These are phyloP conservation scores for Fusarium aywerte DNA, from an alignment of 2,329 filamentous ascomycete species.

Conservation along the genomic window DNA sequence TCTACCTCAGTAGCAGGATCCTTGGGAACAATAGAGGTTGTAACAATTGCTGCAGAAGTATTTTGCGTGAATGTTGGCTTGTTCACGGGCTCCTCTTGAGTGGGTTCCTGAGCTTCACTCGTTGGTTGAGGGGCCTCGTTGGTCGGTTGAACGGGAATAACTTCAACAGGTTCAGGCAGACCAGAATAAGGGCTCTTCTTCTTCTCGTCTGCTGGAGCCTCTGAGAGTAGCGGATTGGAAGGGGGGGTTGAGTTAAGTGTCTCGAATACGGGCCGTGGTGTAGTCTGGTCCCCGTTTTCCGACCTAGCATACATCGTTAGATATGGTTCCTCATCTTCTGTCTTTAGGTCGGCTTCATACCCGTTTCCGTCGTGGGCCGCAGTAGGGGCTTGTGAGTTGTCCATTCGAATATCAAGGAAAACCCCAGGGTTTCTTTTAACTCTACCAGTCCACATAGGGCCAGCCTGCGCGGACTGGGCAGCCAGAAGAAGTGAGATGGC, in stretches of 20 bases:
- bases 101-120: conserved; percentile 16
- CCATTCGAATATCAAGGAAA: conserved; percentile 28
- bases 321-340: neutral
- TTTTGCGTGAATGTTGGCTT: conserved; percentile 31
- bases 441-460: conserved; percentile 51
- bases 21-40: conserved; percentile 36
- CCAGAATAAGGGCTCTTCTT: conserved; percentile 18
- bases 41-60: conserved; percentile 29
- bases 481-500: conserved; percentile 46
- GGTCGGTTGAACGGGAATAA: conserved; percentile 33
- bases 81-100: conserved; percentile 17
- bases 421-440: conserved; percentile 35
- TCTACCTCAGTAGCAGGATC: conserved; percentile 19
- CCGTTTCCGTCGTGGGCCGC: conserved; percentile 32
- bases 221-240: conserved; percentile 29
- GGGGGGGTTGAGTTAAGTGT: conserved; percentile 40
- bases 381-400: conserved; percentile 25
- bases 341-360: conserved; percentile 20
- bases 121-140: conserved; percentile 8
- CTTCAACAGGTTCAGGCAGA: conserved; percentile 23
- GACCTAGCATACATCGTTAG: conserved; percentile 33
- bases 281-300: conserved; percentile 30
- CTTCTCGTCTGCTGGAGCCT: conserved; percentile 9
- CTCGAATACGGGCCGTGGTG: conserved; percentile 42
- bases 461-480: conserved; percentile 49